A percentile compares a stretch with the other conserved stretches of the same genome.
phyloP scores from a whole-genome alignment of 2,329 filamentous ascomycete species.

The Botrytis fabae region DNA sequence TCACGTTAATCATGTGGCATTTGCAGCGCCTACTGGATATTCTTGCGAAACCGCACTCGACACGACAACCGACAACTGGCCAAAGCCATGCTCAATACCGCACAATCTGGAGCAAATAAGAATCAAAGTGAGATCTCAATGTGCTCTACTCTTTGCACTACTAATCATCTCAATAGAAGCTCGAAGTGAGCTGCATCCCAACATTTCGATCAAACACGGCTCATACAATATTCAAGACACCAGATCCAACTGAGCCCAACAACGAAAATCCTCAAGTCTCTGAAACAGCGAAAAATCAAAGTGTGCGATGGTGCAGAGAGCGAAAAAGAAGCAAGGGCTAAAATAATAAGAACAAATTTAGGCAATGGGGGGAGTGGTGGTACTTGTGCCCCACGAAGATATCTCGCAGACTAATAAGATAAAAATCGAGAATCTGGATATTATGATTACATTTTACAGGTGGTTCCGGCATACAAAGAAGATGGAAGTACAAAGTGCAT shows the following conservation, averaged over 20 bases:
- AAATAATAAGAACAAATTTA: too few species aligned
- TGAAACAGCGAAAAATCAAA: neutral
- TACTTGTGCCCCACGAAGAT: neutral
- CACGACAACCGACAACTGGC: neutral
- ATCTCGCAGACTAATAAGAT: neutral
- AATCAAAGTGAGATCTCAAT: neutral
- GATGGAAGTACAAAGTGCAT: neutral
- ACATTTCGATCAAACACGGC: neutral
- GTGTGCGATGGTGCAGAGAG: neutral
- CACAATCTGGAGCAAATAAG: neutral
- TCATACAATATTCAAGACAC: neutral
- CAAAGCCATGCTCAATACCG: neutral
- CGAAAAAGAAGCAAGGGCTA: neutral
- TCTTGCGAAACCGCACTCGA: neutral
- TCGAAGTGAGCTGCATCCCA: too few species aligned
- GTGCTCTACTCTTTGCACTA: neutral
- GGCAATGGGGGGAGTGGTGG: neutral
- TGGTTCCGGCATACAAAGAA: neutral
- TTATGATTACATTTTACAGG: too few species aligned
- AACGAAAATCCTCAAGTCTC: neutral
- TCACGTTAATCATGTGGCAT: neutral
- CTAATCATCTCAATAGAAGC: neutral
- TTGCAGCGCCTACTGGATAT: neutral
- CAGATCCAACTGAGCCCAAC: neutral
- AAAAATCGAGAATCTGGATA: neutral